Evolutionary conservation across 164 flowering plant genomes (phyloP), one percentile per base, ranked within the genome.

Genomic region (Macadamia tetraphylla): DNA sequence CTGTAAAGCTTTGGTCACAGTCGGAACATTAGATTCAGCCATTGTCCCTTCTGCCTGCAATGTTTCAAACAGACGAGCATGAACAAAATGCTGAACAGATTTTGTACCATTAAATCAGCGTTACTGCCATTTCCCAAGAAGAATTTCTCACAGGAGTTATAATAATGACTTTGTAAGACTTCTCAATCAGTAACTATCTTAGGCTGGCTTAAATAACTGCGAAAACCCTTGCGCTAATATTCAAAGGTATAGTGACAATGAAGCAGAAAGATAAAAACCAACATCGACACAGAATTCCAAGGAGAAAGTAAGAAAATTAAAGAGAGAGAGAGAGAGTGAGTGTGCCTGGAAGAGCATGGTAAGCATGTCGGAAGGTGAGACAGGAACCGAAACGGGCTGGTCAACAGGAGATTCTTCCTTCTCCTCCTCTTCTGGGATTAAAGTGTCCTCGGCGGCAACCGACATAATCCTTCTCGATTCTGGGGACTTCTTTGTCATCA

Each of bases 21-120:
- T 55, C 48, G 91, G 86, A 73, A 90, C 78, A 69, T 82, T 84
- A 8, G 87, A 60, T 68, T 92, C 98, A 70, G 62, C 73, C 87
- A 94, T 83, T n/a, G 87, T 74, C 71, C 99, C 99, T 73, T 94
- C 97, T 49, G 97, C 99, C 99, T 94, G 67, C 76, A 23, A 85
- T 10, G 69, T 67, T 55, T 43, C 43, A 56, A 69, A 65, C 31
- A 72, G 44, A 29, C 18, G 15, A 53, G 57, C 18, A 17, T 53
- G 15, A 53, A 23, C 23, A n/a, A 53, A 53, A 14, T 9, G 17
- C 57, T 53, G 15, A 1, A 14, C 15, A 53, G 18, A 53, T 53
- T 53, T 46, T 11, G 1, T 46, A 46, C 51, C 51, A 46, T 46
- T 5, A 46, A 46, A 46, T 46, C 51, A 46, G 13, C 51, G 1